Percentiles rank a stretch among this genome's conserved stretches.
Evolutionary conservation across 2,329 filamentous ascomycete genomes (phyloP).

Genomic region (Aspergillus sp.): DNA sequence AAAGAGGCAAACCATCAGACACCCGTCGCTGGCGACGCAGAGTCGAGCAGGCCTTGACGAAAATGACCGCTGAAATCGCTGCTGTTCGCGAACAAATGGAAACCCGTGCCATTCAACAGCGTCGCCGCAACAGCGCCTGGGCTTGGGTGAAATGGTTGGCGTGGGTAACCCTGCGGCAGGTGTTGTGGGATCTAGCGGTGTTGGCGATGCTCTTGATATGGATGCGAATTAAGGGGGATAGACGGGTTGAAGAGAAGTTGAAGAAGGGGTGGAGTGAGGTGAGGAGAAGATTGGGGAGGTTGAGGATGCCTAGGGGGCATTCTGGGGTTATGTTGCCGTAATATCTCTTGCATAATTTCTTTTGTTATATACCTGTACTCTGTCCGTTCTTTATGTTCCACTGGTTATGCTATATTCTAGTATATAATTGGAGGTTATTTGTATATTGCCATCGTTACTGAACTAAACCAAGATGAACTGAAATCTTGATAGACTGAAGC

Average conservation of each 20-base stretch:
- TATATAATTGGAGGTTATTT: slow-evolving; percentile 17
- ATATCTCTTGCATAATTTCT: slow-evolving; percentile 1
- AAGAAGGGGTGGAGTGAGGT: slow-evolving; percentile 27
- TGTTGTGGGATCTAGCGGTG: slow-evolving; percentile 61
- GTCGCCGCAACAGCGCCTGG: slow-evolving; percentile 57
- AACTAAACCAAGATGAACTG: neutral
- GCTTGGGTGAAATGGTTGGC: slow-evolving; percentile 66
- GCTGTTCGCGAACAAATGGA: slow-evolving; percentile 88
- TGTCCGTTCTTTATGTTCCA: slow-evolving; percentile 1
- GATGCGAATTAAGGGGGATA: slow-evolving; percentile 37
- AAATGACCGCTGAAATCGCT: slow-evolving; percentile 86
- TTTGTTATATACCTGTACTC: slow-evolving; percentile 2
- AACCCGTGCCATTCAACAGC: slow-evolving; percentile 63
- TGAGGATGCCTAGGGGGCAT: slow-evolving; percentile 19
- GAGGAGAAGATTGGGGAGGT: slow-evolving; percentile 24
- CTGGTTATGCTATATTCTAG: slow-evolving; percentile 14
- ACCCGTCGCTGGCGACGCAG: slow-evolving; percentile 64
- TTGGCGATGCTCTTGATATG: slow-evolving; percentile 37
- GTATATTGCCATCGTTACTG: slow-evolving; percentile 4
- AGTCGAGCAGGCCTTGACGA: slow-evolving; percentile 78
- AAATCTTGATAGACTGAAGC: neutral
- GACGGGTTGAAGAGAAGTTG: slow-evolving; percentile 34
- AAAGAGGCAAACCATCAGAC: neutral
- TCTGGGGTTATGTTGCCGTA: slow-evolving; percentile 19
- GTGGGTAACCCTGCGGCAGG: slow-evolving; percentile 65